Percentiles rank a stretch among this genome's conserved stretches.
These are phyloP conservation scores for Zygosaccharomyces kombuchaensis DNA, from an alignment of 805 yeast genomes.

Conservation along the genomic window DNA sequence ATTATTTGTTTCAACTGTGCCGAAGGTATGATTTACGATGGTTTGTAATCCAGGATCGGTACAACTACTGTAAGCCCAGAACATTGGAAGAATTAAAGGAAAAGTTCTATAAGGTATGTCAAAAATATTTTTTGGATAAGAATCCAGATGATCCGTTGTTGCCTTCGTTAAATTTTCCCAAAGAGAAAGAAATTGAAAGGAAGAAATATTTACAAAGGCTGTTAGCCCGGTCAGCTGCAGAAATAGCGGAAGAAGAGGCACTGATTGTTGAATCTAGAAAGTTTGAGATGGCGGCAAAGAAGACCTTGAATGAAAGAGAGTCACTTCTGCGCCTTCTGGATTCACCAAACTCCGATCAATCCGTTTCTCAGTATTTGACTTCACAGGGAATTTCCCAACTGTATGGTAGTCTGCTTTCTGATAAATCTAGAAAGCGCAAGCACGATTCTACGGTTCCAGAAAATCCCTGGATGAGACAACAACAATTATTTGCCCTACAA, in stretches of 20 bases:
- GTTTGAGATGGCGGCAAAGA: conserved; percentile 87
- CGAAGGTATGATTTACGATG: conserved; percentile 50
- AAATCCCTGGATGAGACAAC: conserved; percentile 43
- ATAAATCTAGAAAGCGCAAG: conserved; percentile 53
- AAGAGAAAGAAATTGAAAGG: conserved; percentile 68
- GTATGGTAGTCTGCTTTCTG: conserved; percentile 71
- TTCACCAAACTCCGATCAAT: conserved; percentile 76
- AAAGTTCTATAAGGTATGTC: conserved; percentile 68
- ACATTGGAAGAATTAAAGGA: conserved; percentile 77
- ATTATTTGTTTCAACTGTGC: conserved; percentile 70
- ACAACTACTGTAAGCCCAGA: conserved; percentile 36
- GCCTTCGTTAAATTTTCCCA: conserved; percentile 64
- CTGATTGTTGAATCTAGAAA: conserved; percentile 87
- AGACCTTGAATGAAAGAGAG: conserved; percentile 78
- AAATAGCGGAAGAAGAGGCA: conserved; percentile 96
- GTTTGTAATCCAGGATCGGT: conserved; percentile 63
- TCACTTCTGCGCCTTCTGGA: conserved; percentile 74
- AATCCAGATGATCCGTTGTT: conserved; percentile 48
- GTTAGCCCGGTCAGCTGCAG: conserved; percentile 85
- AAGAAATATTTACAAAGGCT: conserved; percentile 75
- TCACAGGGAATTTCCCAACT: conserved; percentile 88
- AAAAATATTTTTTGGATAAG: conserved; percentile 46
- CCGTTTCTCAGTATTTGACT: conserved; percentile 70
- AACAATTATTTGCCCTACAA: conserved; percentile 39
- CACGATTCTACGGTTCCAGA: conserved; percentile 39